phyloP scores from a whole-genome alignment of 208 protist genomes.

The Angomonas deanei region DNA sequence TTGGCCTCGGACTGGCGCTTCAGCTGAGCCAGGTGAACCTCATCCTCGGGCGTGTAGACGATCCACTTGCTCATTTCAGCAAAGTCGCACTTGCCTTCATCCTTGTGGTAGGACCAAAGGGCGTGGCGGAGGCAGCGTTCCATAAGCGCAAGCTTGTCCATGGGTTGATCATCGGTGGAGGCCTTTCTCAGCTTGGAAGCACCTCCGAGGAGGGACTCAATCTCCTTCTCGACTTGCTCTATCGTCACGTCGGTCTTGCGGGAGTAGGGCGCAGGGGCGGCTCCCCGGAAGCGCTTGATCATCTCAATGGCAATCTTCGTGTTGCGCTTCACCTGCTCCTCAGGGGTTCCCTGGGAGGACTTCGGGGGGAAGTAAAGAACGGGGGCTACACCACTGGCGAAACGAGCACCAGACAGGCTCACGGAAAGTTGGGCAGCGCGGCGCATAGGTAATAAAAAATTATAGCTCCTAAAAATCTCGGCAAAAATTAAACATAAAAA shows the following conservation, averaged over 20 bases:
- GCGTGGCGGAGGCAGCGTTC: constrained; percentile 90
- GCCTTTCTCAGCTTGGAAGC: constrained; percentile 69
- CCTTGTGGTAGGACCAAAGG: constrained; percentile 89
- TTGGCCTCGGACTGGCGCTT: constrained; percentile 75
- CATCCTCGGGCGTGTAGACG: constrained; percentile 88
- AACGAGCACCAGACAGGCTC: constrained; percentile 43
- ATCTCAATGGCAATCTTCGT: constrained; percentile 88
- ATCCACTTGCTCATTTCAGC: constrained; percentile 87
- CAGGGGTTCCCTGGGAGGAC: constrained; percentile 36
- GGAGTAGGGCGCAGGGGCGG: constrained; percentile 63
- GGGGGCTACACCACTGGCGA: constrained; percentile 75
- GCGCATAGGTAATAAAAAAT: constrained; percentile 38
- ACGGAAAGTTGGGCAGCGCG: constrained; percentile 38
- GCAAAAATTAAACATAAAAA: neutral
- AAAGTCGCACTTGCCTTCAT: constrained; percentile 84
- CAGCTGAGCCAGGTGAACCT: constrained; percentile 67
- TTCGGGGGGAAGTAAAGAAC: constrained; percentile 79
- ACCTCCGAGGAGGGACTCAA: constrained; percentile 82
- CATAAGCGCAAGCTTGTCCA: constrained; percentile 89
- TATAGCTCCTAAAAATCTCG: neutral
- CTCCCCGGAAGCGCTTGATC: constrained; percentile 83
- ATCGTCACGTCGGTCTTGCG: constrained; percentile 76
- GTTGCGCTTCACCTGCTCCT: constrained; percentile 85
- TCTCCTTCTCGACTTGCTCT: constrained; percentile 86
- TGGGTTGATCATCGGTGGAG: constrained; percentile 76